Evolutionary conservation across 495 filamentous ascomycete species (phyloP), one percentile per base, ranked within the genome.

Genomic region (Penicillium lividum): DNA sequence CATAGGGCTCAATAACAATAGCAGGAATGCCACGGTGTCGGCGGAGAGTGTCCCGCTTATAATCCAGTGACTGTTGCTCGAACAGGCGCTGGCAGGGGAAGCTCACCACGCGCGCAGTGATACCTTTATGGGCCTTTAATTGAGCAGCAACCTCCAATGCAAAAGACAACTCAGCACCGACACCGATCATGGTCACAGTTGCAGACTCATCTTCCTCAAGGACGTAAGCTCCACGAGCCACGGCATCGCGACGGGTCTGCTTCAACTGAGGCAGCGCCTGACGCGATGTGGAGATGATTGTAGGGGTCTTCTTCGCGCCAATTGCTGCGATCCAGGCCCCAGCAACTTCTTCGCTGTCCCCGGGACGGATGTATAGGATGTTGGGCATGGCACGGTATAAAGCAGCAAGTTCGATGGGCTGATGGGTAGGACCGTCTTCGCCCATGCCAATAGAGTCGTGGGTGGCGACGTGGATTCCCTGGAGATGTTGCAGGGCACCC

Each of bases 331-430:
- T 75, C 69, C 73, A 84, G 3, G 84, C 83, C 8, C 82, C 84
- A 0, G 78, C 79, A 2, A 74, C 75, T 57, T 86, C 83, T 57
- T 86, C 82, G 51, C 73, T 77, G 55, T 86, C 83, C 25, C 75
- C 73, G 0, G 82, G 82, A 1, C 83, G 78, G 53, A 85, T 81
- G 65, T 83, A 83, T n/a, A 82, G 69, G 3, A 86, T 59, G 56
- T 85, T 84, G 1, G 82, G 83, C 83, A 86, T 86, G 8, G 82
- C 80, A 5, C 83, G 79, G 63, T 82, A 87, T 22, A 85, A 63
- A 0, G 80, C 68, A 22, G 79, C 80, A 5, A 86, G 72, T 43
- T 81, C 83, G 55, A 87, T 79, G 3, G 83, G 83, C 56, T 87
- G 83, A 60, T 87, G 83, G 2, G 83, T 87, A 0, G 81, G 84